Conservation (phyloP, 2,329 filamentous ascomycete genomes). For the Epichloe brachyelytri region DNA sequence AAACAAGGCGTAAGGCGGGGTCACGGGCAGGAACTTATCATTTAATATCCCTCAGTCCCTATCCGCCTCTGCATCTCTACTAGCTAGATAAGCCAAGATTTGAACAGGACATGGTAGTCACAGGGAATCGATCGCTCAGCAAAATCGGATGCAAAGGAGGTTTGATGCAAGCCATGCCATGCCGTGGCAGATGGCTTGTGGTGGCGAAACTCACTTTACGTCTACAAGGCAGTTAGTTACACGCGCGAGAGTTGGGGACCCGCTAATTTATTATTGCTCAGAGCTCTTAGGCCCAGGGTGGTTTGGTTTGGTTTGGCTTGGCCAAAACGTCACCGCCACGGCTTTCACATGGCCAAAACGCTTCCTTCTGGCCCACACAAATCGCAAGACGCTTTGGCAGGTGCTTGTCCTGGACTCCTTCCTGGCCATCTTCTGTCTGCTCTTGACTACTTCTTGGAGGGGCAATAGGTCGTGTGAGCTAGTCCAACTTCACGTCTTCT, state of each 20-base stretch:
- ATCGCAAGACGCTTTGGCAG: too few relatives aligned
- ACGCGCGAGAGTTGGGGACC: not conserved
- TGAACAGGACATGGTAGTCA: too few relatives aligned
- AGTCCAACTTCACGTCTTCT: conserved; percentile 7
- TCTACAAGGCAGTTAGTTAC: too few relatives aligned
- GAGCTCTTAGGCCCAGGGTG: not conserved
- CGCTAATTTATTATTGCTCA: not conserved
- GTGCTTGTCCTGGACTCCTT: conserved; percentile 7
- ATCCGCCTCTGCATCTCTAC: too few relatives aligned
- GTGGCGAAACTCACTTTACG: too few relatives aligned
- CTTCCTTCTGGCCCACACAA: conserved; percentile 17
- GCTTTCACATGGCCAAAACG: conserved; percentile 17
- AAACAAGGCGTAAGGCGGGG: too few relatives aligned
- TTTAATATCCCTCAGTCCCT: too few relatives aligned
- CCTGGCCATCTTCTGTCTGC: conserved; percentile 7
- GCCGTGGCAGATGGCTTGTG: too few relatives aligned
- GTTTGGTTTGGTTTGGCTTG: not conserved
- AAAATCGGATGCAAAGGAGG: not conserved
- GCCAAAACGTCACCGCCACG: conserved; percentile 2
- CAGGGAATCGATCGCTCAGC: not conserved
- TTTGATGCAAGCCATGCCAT: too few relatives aligned
- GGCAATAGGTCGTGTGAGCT: conserved; percentile 29
- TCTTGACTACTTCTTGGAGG: conserved; percentile 14
- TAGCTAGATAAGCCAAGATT: too few relatives aligned
- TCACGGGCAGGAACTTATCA: too few relatives aligned